phyloP scores from a whole-genome alignment of 139 green algal genomes.

The Tetradesmus lagerheimii region DNA sequence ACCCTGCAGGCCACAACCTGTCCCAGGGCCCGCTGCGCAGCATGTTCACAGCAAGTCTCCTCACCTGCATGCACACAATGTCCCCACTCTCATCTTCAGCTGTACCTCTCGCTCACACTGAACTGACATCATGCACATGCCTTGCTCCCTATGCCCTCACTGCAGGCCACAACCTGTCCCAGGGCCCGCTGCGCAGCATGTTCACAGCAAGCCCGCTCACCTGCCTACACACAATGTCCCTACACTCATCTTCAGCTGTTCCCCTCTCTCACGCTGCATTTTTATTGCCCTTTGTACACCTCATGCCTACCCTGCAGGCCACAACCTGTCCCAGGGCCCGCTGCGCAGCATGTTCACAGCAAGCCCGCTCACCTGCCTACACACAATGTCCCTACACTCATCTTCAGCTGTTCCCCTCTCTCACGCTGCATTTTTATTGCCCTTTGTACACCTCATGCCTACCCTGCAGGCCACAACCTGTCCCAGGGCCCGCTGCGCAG shows the following conservation, averaged over 20 bases:
- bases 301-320: no score
- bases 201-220: background rate
- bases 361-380: background rate
- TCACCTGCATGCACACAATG: background rate
- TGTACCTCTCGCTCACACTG: background rate
- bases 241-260: background rate
- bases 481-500: slow-evolving; percentile 5
- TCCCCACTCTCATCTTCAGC: background rate
- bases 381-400: background rate
- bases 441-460: no score
- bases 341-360: background rate
- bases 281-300: no score
- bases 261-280: background rate
- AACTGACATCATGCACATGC: no score
- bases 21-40: slow-evolving; percentile 2
- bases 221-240: background rate
- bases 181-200: slow-evolving; percentile 1
- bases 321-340: slow-evolving; percentile 21
- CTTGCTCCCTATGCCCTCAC: no score
- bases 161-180: slow-evolving; percentile 33
- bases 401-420: background rate
- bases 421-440: background rate
- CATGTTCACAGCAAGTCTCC: background rate
- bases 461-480: slow-evolving; percentile 37
- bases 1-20: slow-evolving; percentile 37